Base-by-base conservation (phyloP, 768 basidiomycete species). In the Podaxis sp. region DNA sequence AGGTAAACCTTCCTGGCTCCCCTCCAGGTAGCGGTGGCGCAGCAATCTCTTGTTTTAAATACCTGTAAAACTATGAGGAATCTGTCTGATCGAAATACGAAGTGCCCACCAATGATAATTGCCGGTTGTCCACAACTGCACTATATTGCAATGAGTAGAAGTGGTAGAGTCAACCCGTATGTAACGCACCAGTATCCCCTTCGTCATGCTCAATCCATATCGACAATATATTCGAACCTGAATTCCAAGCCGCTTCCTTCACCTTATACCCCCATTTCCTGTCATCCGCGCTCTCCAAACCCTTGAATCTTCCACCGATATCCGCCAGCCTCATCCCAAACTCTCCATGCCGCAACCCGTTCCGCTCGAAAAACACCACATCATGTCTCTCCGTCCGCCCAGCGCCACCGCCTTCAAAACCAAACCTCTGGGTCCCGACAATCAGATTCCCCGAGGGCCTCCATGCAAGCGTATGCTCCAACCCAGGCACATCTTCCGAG, bases 311-410 rank as follows among this genome's bases (percentile, higher is more conserved):
- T 61, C 76, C 69, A 2, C 57, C 58, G 25, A 80, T 60, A 41
- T 77, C 74, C 1, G 64, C 71, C 9, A 73, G 71, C 25, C 79
- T 75, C 40, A 98, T 71, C 38, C 79, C 81, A 72, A 97, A 98
- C 59, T 97, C 94, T 4, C 94, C 93, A 68, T 97, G 92, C 63
- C 95, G 76, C 63, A 99, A 74, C 0, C 97, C 97, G 73, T 99
- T 99, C 66, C 94, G 80, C 77, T 99, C 97, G 63, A 96, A 95
- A 75, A 98, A 96, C 0, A 98, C 86, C 6, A 98, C 79, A 67
- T 96, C 93, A 69, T 96, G 90, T 61, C 82, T 79, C 19, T 84
- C 89, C 57, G 83, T 85, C 65, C 80, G 85, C 7, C 86, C 90
- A 25, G 79, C 73, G 51, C 89, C 85, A 59, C 85, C 87, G 11